Evolutionary conservation across 371 early-diverging fungal species (phyloP), one percentile per base, ranked within the genome.

Genomic region (Nematocida minor): DNA sequence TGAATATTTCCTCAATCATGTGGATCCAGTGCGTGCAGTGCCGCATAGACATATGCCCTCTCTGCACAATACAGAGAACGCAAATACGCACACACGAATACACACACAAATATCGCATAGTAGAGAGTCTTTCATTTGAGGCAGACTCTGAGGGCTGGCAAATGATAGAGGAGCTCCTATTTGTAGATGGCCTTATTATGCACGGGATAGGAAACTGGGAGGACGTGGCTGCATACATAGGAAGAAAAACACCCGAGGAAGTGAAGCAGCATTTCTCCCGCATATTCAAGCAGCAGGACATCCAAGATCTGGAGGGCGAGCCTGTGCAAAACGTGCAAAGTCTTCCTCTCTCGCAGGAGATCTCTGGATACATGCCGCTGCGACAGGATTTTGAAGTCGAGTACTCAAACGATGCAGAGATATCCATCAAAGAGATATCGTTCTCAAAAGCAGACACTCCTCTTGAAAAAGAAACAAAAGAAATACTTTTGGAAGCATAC

Each of bases 171-270:
- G 96, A 98, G 85, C 85, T 94, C 36, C 77, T 94, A 57, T 86
- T 98, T 79, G 89, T 95, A 40, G 94, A 95, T 79, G 93, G 91
- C 2, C 87, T 93, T 34, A 90, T 91, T 81, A 88, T 89, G 82
- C 91, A 88, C 84, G 98, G 97, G 22, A 88, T 96, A 67, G 97
- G 97, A 48, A 96, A 95, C 86, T 97, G 95, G 94, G 90, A 90
- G 80, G 93, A 91, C 47, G 90, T 94, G 48, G 89, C 94, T 0
- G 91, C 90, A 63, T 90, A 93, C 81, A 89, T 96, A 14, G 93
- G 95, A 1, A 90, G 92, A 20, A 93, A 94, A 82, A 89, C 89
- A 32, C 88, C 89, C 55, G 87, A 89, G 36, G 94, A 95, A 80
- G 91, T 93, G 80, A 91, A 91, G 69, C 87, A 88, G 44, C 96